These are phyloP conservation scores for Fraxinus xanthoxyloides DNA, from an alignment of 305 asterid species.

Conservation along the genomic window DNA sequence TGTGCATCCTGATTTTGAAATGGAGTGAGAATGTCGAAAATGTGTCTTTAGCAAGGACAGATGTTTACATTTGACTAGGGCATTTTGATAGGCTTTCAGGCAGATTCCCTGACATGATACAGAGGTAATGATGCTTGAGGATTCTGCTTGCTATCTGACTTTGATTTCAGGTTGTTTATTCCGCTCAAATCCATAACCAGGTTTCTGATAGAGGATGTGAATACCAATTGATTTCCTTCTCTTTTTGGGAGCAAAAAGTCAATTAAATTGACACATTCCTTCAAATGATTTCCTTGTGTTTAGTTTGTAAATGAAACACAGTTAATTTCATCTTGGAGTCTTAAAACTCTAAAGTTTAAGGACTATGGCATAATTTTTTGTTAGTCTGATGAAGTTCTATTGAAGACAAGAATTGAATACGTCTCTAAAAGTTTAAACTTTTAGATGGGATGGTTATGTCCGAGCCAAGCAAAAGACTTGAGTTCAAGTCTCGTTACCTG, in stretches of 20 bases:
- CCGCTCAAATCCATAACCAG: slow-evolving; percentile 2
- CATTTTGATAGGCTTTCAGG: neutral
- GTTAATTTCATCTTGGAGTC: slow-evolving; percentile 6
- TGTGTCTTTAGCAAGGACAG: neutral
- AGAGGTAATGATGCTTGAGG: neutral
- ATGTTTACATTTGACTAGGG: neutral
- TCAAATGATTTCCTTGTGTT: slow-evolving; percentile 3
- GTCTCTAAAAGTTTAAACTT: neutral
- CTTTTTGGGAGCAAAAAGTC: neutral
- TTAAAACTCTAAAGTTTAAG: neutral
- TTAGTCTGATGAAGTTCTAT: neutral
- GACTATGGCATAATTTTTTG: slow-evolving; percentile 10
- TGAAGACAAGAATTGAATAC: neutral
- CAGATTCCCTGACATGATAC: neutral
- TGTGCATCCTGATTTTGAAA: neutral
- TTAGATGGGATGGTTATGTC: neutral
- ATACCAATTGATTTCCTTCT: slow-evolving; percentile 1
- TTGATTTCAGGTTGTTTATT: slow-evolving; percentile 11
- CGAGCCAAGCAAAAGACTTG: neutral
- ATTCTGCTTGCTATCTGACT: slow-evolving; percentile 5
- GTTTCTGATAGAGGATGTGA: neutral
- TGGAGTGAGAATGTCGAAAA: neutral
- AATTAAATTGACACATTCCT: slow-evolving; percentile 6
- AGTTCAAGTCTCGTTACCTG: neutral
- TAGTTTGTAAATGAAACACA: neutral